Conservation (phyloP, 2,329 filamentous ascomycete genomes). For the Colletotrichum falcatum region DNA sequence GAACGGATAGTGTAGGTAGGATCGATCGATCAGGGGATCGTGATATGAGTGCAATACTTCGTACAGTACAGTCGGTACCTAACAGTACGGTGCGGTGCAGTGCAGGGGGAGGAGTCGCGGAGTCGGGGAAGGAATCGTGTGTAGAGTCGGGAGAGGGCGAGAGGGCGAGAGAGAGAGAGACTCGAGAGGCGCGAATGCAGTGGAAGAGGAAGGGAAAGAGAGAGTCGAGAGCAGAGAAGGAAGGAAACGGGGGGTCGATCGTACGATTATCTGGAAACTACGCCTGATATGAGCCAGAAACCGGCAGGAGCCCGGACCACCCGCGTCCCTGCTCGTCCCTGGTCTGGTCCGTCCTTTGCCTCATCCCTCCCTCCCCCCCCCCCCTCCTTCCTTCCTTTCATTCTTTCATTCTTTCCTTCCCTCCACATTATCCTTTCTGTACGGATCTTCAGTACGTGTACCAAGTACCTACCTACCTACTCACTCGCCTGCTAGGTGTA, state of each 20-base stretch:
- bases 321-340: conserved; percentile 26
- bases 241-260: conserved; percentile 37
- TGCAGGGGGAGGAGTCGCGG: not conserved
- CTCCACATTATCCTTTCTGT: not conserved
- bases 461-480: too few relatives aligned
- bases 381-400: too few relatives aligned
- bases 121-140: not conserved
- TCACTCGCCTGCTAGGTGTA: too few relatives aligned
- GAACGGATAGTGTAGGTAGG: too few relatives aligned
- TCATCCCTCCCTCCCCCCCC: not conserved
- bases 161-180: not conserved
- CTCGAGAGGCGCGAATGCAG: conserved; percentile 6
- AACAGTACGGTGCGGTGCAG: not conserved
- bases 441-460: too few relatives aligned
- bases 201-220: conserved; percentile 21
- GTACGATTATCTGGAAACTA: conserved; percentile 42
- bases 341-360: conserved; percentile 2
- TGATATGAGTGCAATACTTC: not conserved
- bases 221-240: conserved; percentile 26
- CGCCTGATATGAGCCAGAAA: conserved; percentile 38
- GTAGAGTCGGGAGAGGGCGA: not conserved
- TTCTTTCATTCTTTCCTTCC: not conserved
- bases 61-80: not conserved
- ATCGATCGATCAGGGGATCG: too few relatives aligned
- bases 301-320: conserved; percentile 20